phyloP scores from a whole-genome alignment of 2,329 filamentous ascomycete species.

The Arthroderma sp. region DNA sequence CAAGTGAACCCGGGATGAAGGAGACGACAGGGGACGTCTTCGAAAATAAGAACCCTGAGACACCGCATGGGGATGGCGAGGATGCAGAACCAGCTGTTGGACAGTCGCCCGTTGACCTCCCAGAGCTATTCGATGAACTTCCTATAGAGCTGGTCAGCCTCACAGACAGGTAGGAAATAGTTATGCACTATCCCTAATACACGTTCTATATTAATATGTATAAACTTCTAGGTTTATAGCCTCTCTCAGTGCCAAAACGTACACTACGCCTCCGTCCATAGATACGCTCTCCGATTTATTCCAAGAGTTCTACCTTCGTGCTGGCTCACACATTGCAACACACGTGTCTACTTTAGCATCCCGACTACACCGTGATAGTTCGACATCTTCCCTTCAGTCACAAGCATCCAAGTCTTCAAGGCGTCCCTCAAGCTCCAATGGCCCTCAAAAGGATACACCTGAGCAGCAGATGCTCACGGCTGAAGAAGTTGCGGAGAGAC shows the following conservation, averaged over 20 bases:
- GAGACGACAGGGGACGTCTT: constrained; percentile 32
- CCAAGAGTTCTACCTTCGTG: constrained; percentile 81
- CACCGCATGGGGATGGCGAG: constrained; percentile 14
- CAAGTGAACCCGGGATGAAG: constrained; percentile 12
- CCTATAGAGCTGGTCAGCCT: constrained; percentile 87
- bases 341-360: constrained; percentile 73
- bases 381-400: constrained; percentile 44
- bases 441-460: constrained; percentile 34
- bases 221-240: constrained; percentile 62
- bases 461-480: constrained; percentile 83
- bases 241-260: constrained; percentile 73
- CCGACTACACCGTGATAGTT: constrained; percentile 56
- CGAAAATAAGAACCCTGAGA: constrained; percentile 31
- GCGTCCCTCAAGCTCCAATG: constrained; percentile 44
- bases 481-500: constrained; percentile 68
- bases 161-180: constrained; percentile 58
- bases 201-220: not conserved
- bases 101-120: constrained; percentile 4
- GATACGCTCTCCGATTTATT: constrained; percentile 76
- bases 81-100: constrained; percentile 10
- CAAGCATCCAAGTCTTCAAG: constrained; percentile 45
- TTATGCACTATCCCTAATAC: not conserved
- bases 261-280: constrained; percentile 69
- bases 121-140: constrained; percentile 68
- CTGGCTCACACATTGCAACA: constrained; percentile 70